Evolutionary conservation across 495 filamentous ascomycete species (phyloP), one percentile per base, ranked within the genome.

Genomic region (Aspergillus olivimuriae): DNA sequence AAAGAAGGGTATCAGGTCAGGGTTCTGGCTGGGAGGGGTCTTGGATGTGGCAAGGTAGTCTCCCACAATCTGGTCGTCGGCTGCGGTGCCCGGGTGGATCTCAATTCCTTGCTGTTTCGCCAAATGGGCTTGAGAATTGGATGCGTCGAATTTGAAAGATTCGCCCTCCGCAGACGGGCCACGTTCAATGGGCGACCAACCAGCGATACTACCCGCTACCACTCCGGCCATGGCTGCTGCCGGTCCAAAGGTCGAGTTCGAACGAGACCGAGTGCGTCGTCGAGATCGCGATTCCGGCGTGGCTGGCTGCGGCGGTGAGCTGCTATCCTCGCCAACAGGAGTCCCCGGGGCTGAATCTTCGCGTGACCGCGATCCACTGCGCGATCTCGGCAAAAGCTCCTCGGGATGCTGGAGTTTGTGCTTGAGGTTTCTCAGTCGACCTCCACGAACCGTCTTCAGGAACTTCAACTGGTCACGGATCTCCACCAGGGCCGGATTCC

Each of bases 101-200:
- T 80, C 71, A 40, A 78, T 66, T 37, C 78, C 77, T n/a, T 62
- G 66, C 35, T 72, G 64, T 10, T 55, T 49, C 33, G 76, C 74
- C 10, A 80, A 46, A 4, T 76, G 75, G 2, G 66, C 61, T 28
- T 69, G 67, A 12, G 57, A 61, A 4, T 57, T 59, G 14, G 46
- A 51, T 1, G 68, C 63, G 0, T 70, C 57, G 51, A 81, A 80
- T 8, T 64, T 67, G 46, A 72, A 55, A 0, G 72, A 70, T 30
- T 77, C 77, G n/a, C 60, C 61, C 20, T 76, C 77, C 20, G 60
- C 68, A 7, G 32, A 14, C 15, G 69, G 60, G 14, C 55, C 51
- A 17, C 76, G 70, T 42, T 89, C 87, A 42, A 92, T 85, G 0
- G 89, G 89, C 37, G 88, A 94, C 88, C 87, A 94, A 32, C 87